Evolutionary conservation across 2,329 filamentous ascomycete species (phyloP), one percentile per base, ranked within the genome.

Genomic region (Pseudogymnoascus verrucosus): DNA sequence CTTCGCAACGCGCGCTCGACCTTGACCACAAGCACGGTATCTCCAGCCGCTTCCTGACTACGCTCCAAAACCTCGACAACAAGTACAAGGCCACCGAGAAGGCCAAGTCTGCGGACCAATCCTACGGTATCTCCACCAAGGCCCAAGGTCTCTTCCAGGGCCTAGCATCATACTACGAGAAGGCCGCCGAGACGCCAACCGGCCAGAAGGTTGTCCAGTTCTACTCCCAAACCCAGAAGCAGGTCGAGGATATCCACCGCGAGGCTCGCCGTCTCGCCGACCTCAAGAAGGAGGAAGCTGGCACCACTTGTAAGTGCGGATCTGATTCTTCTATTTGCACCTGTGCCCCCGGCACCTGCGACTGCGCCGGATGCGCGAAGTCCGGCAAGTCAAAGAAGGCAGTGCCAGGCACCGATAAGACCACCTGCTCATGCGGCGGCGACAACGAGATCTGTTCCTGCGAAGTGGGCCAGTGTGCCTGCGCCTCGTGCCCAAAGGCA

Each of bases 11-110:
- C 67, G 93, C 91, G 67, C 90, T 99, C 72, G 85, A 90, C 31
- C 86, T 98, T 61, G 95, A 99, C 80, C 81, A 89, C 75, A 89
- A 93, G 79, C 93, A 98, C 78, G 91, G 91, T 69, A 87, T 98
- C 72, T 90, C 89, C 64, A 81, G 76, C 72, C 87, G 88, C 70
- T 99, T 99, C 84, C 86, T 90, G 67, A 80, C 76, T 67, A 90
- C 89, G 36, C 84, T 98, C 65, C 80, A 83, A 73, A 83, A 84
- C 75, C 88, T 98, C 72, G 91, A 98, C 80, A 74, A 81, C 70
- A 95, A 93, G 80, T 91, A 90, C 79, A 89, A 96, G 73, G 93
- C 93, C 62, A 89, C 86, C 47, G 91, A 97, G 76, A 91, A 89
- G 71, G 93, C 93, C 67, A 89, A 87, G 78, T 87, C 88, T 1